phyloP scores from a whole-genome alignment of 2,329 filamentous ascomycete species.

The Ceratocystis harringtonii region DNA sequence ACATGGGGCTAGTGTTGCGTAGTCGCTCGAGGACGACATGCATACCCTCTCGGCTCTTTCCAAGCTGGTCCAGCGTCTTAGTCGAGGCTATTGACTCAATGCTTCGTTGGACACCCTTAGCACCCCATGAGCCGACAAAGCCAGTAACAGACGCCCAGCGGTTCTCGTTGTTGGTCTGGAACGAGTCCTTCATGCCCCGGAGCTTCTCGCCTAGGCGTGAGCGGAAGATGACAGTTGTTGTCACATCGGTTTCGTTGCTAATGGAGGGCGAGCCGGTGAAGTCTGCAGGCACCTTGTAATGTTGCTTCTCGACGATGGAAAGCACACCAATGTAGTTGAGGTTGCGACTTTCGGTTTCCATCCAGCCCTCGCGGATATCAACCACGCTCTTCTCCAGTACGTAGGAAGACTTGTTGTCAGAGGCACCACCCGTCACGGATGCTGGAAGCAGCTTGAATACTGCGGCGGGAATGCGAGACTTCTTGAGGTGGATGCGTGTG shows the following conservation, averaged over 20 bases:
- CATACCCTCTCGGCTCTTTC: conserved; percentile 74
- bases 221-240: conserved; percentile 58
- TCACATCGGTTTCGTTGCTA: conserved; percentile 43
- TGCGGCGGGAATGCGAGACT: conserved; percentile 59
- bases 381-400: conserved; percentile 69
- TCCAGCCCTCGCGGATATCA: conserved; percentile 66
- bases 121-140: conserved; percentile 44
- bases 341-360: conserved; percentile 68
- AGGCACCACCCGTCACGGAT: conserved; percentile 49
- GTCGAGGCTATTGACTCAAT: conserved; percentile 67
- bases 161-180: conserved; percentile 26
- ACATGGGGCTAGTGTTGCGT: conserved; percentile 42
- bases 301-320: conserved; percentile 61
- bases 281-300: conserved; percentile 32
- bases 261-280: conserved; percentile 21
- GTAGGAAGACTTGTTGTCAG: conserved; percentile 56
- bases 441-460: conserved; percentile 62
- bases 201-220: conserved; percentile 57
- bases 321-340: conserved; percentile 70
- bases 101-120: conserved; percentile 58
- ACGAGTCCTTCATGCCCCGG: conserved; percentile 37
- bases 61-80: conserved; percentile 61
- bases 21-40: conserved; percentile 60
- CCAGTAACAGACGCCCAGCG: conserved; percentile 35
- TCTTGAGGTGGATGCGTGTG: conserved; percentile 67